Evolutionary conservation across 2,329 filamentous ascomycete genomes (phyloP).

Genomic region (Fusarium algeriense): DNA sequence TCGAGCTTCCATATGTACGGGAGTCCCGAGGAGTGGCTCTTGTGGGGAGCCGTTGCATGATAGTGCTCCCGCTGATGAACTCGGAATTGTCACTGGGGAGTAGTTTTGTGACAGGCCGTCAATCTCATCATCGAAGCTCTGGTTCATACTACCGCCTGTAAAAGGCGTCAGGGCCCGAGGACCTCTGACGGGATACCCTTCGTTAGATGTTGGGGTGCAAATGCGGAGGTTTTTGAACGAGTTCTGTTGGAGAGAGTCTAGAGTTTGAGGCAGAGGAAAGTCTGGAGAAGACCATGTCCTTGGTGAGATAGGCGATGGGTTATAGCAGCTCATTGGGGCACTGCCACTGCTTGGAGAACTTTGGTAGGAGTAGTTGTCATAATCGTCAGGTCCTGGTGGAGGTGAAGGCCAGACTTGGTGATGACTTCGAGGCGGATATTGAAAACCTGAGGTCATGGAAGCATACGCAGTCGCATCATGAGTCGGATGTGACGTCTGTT

Average conservation of each 20-base stretch:
- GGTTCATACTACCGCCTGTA: conserved; percentile 24
- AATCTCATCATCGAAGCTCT: conserved; percentile 34
- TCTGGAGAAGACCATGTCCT: conserved; percentile 52
- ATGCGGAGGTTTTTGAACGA: conserved; percentile 37
- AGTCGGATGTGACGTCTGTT: conserved; percentile 30
- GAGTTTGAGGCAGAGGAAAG: conserved; percentile 35
- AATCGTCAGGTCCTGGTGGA: conserved; percentile 53
- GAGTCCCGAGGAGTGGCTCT: conserved; percentile 31
- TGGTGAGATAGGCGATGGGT: conserved; percentile 51
- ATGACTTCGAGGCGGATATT: conserved; percentile 39
- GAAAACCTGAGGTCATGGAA: conserved; percentile 42
- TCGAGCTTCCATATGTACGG: conserved; percentile 28
- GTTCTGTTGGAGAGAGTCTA: conserved; percentile 40
- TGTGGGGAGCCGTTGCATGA: conserved; percentile 40
- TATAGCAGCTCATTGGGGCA: conserved; percentile 44
- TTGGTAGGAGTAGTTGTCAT: conserved; percentile 54
- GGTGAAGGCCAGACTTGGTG: conserved; percentile 53
- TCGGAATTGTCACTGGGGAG: conserved; percentile 24
- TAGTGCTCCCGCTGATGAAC: conserved; percentile 28
- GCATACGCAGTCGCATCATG: conserved; percentile 40
- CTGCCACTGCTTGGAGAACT: conserved; percentile 49
- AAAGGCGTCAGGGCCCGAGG: conserved; percentile 40
- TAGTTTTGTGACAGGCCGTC: conserved; percentile 30
- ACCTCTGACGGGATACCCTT: conserved; percentile 32
- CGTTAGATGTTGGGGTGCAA: conserved; percentile 46